A percentile compares a stretch with the other conserved stretches of the same genome.
Conservation (phyloP, 108 stramenopile species). For the Skeletonema costatum region DNA sequence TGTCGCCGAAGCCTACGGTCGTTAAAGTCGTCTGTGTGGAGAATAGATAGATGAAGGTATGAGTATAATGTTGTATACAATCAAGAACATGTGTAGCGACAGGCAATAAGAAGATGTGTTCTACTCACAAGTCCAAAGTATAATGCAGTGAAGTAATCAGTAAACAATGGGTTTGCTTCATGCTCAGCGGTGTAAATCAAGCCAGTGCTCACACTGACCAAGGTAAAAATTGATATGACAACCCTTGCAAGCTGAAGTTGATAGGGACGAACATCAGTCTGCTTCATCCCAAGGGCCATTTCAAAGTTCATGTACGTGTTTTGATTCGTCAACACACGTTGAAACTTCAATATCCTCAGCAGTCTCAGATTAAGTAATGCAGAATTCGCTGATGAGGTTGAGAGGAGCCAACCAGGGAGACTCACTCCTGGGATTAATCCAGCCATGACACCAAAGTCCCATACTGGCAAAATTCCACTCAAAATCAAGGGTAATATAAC, state of each 20-base stretch:
- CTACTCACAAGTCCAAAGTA: constrained; percentile 68
- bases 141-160: constrained; percentile 78
- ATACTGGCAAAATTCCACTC: constrained; percentile 37
- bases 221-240: constrained; percentile 66
- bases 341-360: constrained; percentile 71
- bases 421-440: constrained; percentile 33
- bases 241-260: constrained; percentile 83
- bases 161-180: constrained; percentile 67
- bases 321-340: constrained; percentile 66
- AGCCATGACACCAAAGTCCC: constrained; percentile 34
- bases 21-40: constrained; percentile 60
- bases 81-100: neutral
- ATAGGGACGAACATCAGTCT: constrained; percentile 53
- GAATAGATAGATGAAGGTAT: neutral
- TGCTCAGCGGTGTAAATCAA: constrained; percentile 83
- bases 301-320: constrained; percentile 67
- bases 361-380: constrained; percentile 68
- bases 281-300: constrained; percentile 59
- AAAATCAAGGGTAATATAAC: constrained; percentile 43
- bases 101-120: neutral
- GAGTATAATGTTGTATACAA: neutral
- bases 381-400: constrained; percentile 33
- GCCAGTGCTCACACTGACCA: constrained; percentile 74
- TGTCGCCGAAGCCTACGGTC: constrained; percentile 83
- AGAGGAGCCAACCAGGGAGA: constrained; percentile 44